Evolutionary conservation across 2,329 filamentous ascomycete species (phyloP), one percentile per base, ranked within the genome.

Genomic region (Penicillium sp.): DNA sequence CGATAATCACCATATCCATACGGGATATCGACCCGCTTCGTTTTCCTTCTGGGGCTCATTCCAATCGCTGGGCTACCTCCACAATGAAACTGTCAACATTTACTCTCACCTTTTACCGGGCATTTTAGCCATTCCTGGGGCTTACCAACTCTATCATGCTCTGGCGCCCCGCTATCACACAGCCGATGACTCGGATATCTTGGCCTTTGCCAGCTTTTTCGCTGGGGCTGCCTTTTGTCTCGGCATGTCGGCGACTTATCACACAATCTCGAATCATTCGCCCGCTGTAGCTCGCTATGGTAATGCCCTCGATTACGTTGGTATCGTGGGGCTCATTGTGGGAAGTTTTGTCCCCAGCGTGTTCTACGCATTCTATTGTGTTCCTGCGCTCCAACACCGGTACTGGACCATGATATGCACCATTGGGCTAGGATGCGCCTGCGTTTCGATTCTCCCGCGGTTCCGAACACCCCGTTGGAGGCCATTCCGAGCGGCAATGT

Each of bases 251-350:
- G 88, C 91, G 4, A 89, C 87, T 2, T 99, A 86, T 68, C 94
- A 99, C 69, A 83, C 89, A 2, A 82, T 97, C 41, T 85, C 81
- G 18, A 96, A 97, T 60, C 94, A 99, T 71, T 94, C 89, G 15
- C 83, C 85, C 30, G 73, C 75, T 1, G 90, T 97, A 12, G 86
- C 88, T 2, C 86, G 84, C 55, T 89, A 91, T 78, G 92, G 92
- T 9, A 97, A 97, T 70, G 90, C 96, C 71, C 77, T 97, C 50
- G 94, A 99, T 69, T 97, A 99, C 69, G 84, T 93, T 4, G 94
- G 94, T 6, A 99, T 99, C 62, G 90, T 97, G 24, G 84, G 87
- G 42, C 77, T 99, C 60, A 97, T 97, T 52, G 89, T 93, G 60
- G 94, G 94, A 6, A 93, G 88, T 68, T 96, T 93, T 67, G 84